Conservation (phyloP, 2,329 filamentous ascomycete species). For the Stachybotrys echinatus region DNA sequence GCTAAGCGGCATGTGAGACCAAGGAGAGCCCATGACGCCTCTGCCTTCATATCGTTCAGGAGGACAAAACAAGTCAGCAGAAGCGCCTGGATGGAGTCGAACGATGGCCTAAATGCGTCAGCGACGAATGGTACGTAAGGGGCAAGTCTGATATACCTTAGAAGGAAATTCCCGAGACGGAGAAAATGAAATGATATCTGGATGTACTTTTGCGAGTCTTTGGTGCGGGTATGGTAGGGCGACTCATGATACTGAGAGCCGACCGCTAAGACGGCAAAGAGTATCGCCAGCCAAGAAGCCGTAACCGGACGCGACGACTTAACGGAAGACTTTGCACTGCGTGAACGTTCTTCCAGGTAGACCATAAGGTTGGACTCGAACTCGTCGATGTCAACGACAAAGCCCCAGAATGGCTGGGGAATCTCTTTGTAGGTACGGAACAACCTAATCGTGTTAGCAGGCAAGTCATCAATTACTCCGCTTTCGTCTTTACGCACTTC, state of each 20-base stretch:
- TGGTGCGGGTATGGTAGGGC: conserved; percentile 55
- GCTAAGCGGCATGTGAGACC: conserved; percentile 61
- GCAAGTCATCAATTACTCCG: not conserved
- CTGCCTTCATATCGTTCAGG: conserved; percentile 65
- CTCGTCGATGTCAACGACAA: conserved; percentile 61
- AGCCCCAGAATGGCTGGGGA: conserved; percentile 63
- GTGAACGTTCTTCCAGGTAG: conserved; percentile 59
- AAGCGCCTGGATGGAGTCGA: conserved; percentile 61
- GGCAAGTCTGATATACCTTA: conserved; percentile 34
- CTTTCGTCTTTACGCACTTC: conserved; percentile 44
- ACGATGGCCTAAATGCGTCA: conserved; percentile 59
- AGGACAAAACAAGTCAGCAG: conserved; percentile 59
- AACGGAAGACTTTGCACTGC: conserved; percentile 41
- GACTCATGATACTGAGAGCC: conserved; percentile 63
- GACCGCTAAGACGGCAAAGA: conserved; percentile 60
- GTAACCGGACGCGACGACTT: conserved; percentile 48
- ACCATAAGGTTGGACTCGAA: conserved; percentile 60
- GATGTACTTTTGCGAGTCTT: conserved; percentile 55
- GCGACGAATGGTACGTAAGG: not conserved
- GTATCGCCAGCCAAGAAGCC: conserved; percentile 60
- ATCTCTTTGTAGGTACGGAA: conserved; percentile 64
- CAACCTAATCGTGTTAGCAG: conserved; percentile 34
- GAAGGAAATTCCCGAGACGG: conserved; percentile 56
- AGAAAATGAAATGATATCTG: conserved; percentile 63
- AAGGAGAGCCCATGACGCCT: conserved; percentile 61